phyloP scores from a whole-genome alignment of 495 filamentous ascomycete genomes.

The Astrothelium macrocarpum region DNA sequence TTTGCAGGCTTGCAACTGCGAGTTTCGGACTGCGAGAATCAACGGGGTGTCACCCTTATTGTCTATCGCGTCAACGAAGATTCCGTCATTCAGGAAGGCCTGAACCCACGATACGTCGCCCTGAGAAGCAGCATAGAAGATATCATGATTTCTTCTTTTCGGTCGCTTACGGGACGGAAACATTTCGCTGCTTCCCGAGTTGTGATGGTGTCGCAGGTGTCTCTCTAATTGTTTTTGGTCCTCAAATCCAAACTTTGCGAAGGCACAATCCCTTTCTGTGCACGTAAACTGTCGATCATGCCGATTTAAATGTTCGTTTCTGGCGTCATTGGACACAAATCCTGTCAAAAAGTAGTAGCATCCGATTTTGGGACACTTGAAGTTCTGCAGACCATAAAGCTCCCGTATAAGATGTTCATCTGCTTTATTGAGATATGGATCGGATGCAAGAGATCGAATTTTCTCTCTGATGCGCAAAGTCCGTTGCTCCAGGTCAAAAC shows the following conservation, averaged over 20 bases:
- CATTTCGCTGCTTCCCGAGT: background rate
- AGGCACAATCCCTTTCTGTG: background rate
- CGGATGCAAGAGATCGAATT: background rate
- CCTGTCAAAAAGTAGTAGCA: background rate
- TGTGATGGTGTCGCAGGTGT: background rate
- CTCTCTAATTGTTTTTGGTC: background rate
- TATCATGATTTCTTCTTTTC: background rate
- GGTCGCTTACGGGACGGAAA: background rate
- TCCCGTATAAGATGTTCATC: background rate
- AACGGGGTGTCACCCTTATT: background rate
- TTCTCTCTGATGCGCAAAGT: background rate
- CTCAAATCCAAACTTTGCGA: slow-evolving; percentile 2
- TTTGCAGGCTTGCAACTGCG: background rate
- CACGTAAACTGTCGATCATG: background rate
- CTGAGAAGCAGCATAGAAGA: background rate
- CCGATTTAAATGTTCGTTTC: background rate
- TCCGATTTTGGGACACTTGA: background rate
- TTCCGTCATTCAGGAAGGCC: background rate
- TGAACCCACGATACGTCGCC: background rate
- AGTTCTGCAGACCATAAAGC: background rate
- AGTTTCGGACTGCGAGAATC: background rate
- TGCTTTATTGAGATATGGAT: background rate
- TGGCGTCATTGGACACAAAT: background rate
- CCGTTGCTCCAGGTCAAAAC: background rate
- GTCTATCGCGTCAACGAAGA: background rate